A percentile compares a stretch with the other conserved stretches of the same genome.
Evolutionary conservation across 129 eudicot genomes (phyloP).

Genomic region (Artemisia annua): DNA sequence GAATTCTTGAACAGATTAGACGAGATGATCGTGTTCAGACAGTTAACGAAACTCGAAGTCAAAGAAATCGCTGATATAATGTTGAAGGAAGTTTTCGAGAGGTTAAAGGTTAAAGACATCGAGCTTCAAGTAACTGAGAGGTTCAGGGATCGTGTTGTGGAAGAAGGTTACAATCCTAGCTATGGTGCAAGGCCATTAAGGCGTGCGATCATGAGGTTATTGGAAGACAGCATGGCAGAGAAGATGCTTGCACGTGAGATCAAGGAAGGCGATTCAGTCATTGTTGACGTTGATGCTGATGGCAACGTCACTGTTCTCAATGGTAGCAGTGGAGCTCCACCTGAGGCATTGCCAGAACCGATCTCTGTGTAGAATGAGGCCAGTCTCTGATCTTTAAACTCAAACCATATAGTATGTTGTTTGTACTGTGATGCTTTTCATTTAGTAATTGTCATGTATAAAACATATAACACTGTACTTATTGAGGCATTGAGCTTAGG

Average conservation of each 20-base stretch:
- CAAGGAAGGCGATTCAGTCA: constrained; percentile 61
- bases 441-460: constrained; percentile 1
- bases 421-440: constrained; percentile 9
- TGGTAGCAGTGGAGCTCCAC: constrained; percentile 69
- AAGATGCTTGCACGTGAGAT: constrained; percentile 63
- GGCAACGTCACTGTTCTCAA: constrained; percentile 78
- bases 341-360: constrained; percentile 65
- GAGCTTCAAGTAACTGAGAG: constrained; percentile 48
- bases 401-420: constrained; percentile 11
- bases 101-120: constrained; percentile 45
- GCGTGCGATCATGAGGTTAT: constrained; percentile 48
- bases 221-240: constrained; percentile 55
- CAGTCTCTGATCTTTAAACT: constrained; percentile 10
- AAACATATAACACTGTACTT: constrained; percentile 2
- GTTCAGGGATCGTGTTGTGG: constrained; percentile 46
- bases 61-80: constrained; percentile 92
- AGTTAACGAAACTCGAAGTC: constrained; percentile 80
- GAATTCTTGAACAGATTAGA: constrained; percentile 73
- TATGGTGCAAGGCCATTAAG: constrained; percentile 52
- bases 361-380: constrained; percentile 36
- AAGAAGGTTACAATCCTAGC: constrained; percentile 50
- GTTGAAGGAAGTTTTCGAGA: constrained; percentile 67
- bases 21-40: constrained; percentile 89
- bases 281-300: constrained; percentile 72
- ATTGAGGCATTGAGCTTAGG: constrained; percentile 12